Percentiles rank a stretch among this genome's conserved stretches.
phyloP scores from a whole-genome alignment of 768 basidiomycete species.

The Leccinum imitatum region DNA sequence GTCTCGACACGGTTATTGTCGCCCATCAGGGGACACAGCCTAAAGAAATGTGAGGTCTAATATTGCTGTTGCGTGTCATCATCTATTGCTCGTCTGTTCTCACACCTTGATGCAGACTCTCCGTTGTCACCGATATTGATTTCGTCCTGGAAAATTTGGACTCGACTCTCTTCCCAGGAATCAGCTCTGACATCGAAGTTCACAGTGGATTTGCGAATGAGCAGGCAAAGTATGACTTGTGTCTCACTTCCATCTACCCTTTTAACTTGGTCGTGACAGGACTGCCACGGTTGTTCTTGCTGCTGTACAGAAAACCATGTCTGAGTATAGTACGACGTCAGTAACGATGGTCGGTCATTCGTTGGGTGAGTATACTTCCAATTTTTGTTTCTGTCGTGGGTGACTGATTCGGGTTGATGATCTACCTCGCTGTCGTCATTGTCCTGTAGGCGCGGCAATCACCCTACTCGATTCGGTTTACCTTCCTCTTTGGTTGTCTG shows the following conservation, averaged over 20 bases:
- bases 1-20: conserved; percentile 36
- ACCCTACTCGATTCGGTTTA: conserved; percentile 16
- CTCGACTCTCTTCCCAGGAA: conserved; percentile 48
- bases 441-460: conserved; percentile 35
- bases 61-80: not conserved
- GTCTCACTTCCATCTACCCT: not conserved
- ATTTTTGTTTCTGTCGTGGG: no score
- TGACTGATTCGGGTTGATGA: not conserved
- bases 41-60: conserved; percentile 24
- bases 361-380: conserved; percentile 26
- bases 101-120: conserved; percentile 28
- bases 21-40: conserved; percentile 38
- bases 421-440: not conserved
- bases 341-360: conserved; percentile 50
- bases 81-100: not conserved
- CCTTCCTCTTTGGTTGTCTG: not conserved
- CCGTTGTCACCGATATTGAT: conserved; percentile 40
- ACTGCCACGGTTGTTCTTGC: conserved; percentile 41
- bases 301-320: conserved; percentile 45
- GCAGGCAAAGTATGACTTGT: conserved; percentile 41
- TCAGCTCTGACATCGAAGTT: conserved; percentile 39
- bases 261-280: conserved; percentile 21
- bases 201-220: conserved; percentile 48
- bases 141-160: conserved; percentile 36
- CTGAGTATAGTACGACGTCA: conserved; percentile 31